Base-by-base conservation (phyloP, 129 eudicot genomes). In the Calendula officinalis region DNA sequence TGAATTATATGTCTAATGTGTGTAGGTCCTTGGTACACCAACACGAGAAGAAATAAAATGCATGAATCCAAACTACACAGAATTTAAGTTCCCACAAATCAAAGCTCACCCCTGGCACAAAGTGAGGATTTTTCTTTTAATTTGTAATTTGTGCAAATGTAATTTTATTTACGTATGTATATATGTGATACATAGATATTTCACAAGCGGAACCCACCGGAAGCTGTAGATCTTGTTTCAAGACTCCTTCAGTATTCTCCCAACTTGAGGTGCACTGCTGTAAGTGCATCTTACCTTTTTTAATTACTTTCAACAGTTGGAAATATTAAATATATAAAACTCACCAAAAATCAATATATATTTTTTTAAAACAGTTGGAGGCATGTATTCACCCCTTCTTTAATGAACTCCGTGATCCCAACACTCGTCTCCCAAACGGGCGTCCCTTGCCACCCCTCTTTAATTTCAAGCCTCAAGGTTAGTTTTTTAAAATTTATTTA, bases 71-170 rank as follows among this genome's bases (percentile, higher is more conserved):
- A 89, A 89, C 71, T 89, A 89, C 51, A 89, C 88, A 2, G 97
- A 89, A 59, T 89, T 89, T 73, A 88, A 85, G 47, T 88, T 88
- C 68, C 94, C 94, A 7, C 94, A 88, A 80, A 85, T 88, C 70
- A 88, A 88, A 82, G 96, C 89, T 52, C 94, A 88, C 76, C 96
- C 96, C 22, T 88, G 94, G 96, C 96, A 88, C 90, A 89, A 89
- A 88, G 97, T 89, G 51, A 70, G 75, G 0, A n/a, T n/a, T n/a
- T n/a, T n/a, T n/a, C n/a, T n/a, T n/a, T n/a, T n/a, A n/a, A n/a
- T n/a, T n/a, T n/a, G n/a, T n/a, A n/a, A n/a, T n/a, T n/a, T n/a
- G n/a, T n/a, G n/a, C n/a, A n/a, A n/a, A n/a, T n/a, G n/a, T n/a
- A n/a, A n/a, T n/a, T n/a, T n/a, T n/a, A n/a, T n/a, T n/a, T n/a